Base-by-base conservation (phyloP, 129 eudicot species). In the Calendula officinalis region DNA sequence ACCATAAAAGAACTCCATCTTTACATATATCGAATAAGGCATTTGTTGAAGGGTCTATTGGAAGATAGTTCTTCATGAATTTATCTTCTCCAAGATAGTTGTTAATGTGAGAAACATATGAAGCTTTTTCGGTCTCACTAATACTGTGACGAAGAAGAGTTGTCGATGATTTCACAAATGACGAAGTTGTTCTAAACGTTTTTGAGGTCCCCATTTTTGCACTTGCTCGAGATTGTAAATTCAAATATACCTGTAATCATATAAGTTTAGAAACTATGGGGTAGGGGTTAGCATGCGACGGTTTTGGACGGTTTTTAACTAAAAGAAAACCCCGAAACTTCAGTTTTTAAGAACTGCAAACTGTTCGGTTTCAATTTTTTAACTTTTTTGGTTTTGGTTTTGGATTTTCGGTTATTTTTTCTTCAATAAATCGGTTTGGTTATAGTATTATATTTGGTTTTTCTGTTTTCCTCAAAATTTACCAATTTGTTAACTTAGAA, bases 1-100 rank as follows among this genome's bases (percentile, higher is more conserved):
- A 83, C 89, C 90, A 80, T 63, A 77, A 72, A 61, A 84, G 86
- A 67, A 84, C 90, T 48, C 90, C 90, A 64, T 75, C 83, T 53
- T 78, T 84, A 10, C 70, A 78, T 47, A 84, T 76, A 56, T 73
- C 80, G n/a, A 84, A 80, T 62, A 84, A 68, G 41, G 79, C 77
- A 55, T 84, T 78, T 53, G 62, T 59, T 22, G 81, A 8, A 53
- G 90, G 80, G 70, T 84, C 82, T 50, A 84, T 3, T 45, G 90
- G 90, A 74, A 84, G 86, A 78, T 60, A 75, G 8, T 81, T 38
- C 81, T 77, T 77, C 73, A 84, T 56, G 56, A 77, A 84, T 22
- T 78, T 69, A 65, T 84, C 90, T 65, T 84, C 86, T 81, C 72
- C 77, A 39, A 84, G 84, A 71, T 47, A 81, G 79, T 73, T 81